Conservation (phyloP, 371 early-diverging fungal species). For the Coemansia sp. region DNA sequence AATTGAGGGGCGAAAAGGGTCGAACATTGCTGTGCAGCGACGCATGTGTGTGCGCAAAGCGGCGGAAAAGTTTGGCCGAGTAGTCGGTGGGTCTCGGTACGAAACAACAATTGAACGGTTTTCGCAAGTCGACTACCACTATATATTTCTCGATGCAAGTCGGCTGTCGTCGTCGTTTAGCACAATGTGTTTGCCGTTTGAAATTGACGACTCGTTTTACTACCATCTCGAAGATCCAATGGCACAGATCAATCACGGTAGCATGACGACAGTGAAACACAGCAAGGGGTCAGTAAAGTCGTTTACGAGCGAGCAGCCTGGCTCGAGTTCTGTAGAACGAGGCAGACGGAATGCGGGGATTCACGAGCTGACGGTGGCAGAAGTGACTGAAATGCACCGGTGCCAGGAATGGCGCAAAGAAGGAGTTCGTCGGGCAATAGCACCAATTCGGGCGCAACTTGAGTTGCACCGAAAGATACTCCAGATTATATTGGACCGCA, state of each 20-base stretch:
- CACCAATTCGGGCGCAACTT: constrained; percentile 23
- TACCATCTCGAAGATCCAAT: constrained; percentile 18
- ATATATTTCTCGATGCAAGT: constrained; percentile 19
- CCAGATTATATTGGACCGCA: constrained; percentile 14
- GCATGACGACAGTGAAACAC: constrained; percentile 17
- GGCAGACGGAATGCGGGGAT: neutral
- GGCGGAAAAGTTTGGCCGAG: constrained; percentile 26
- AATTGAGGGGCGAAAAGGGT: neutral
- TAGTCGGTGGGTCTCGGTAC: constrained; percentile 40
- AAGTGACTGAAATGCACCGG: constrained; percentile 22
- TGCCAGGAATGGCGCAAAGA: constrained; percentile 3
- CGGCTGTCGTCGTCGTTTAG: constrained; percentile 28
- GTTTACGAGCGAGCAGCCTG: constrained; percentile 4
- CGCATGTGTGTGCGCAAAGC: constrained; percentile 3
- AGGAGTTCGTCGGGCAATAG: constrained; percentile 9
- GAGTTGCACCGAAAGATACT: constrained; percentile 21
- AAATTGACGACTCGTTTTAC: constrained; percentile 33
- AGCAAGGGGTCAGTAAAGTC: constrained; percentile 16
- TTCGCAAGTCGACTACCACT: constrained; percentile 40
- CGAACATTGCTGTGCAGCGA: constrained; percentile 1
- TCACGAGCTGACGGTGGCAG: constrained; percentile 5
- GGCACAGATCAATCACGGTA: constrained; percentile 18
- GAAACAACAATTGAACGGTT: constrained; percentile 39
- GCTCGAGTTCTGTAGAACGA: neutral
- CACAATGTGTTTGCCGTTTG: constrained; percentile 46